Percentiles rank a stretch among this genome's conserved stretches.
phyloP scores from a whole-genome alignment of 805 yeast genomes.

The Metschnikowia continentalis region DNA sequence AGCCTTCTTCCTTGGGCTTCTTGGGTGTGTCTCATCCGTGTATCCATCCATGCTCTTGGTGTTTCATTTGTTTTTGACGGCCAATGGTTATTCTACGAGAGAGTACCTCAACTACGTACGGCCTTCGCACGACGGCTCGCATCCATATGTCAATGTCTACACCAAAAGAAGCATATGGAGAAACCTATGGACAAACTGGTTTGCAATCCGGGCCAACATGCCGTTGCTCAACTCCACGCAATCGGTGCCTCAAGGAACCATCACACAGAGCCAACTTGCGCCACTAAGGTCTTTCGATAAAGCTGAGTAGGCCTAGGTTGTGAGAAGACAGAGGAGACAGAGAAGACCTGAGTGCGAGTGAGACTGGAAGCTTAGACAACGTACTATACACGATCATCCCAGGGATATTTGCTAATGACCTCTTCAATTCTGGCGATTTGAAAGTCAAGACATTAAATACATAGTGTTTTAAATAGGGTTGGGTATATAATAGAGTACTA shows the following conservation, averaged over 20 bases:
- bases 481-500: too few species aligned
- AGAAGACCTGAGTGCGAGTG: too few species aligned
- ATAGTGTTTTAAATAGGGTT: too few species aligned
- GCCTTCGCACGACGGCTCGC: slow-evolving; percentile 27
- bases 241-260: slow-evolving; percentile 7
- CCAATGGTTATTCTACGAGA: slow-evolving; percentile 64
- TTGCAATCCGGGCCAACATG: slow-evolving; percentile 28
- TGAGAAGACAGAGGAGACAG: background rate
- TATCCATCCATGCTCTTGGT: slow-evolving; percentile 55
- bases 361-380: too few species aligned
- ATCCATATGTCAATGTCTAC: slow-evolving; percentile 32
- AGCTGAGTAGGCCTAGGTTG: background rate
- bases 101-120: slow-evolving; percentile 54
- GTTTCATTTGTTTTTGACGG: slow-evolving; percentile 52
- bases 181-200: slow-evolving; percentile 36
- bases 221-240: slow-evolving; percentile 8
- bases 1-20: slow-evolving; percentile 51
- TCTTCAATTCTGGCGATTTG: background rate
- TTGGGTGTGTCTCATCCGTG: slow-evolving; percentile 39
- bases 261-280: slow-evolving; percentile 7
- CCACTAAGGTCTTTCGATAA: slow-evolving; percentile 9
- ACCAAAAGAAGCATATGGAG: slow-evolving; percentile 20
- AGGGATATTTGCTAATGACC: background rate
- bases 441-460: background rate
- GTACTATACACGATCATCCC: too few species aligned